Evolutionary conservation across 2,329 filamentous ascomycete genomes (phyloP).

Genomic region (Microdochium paspali): DNA sequence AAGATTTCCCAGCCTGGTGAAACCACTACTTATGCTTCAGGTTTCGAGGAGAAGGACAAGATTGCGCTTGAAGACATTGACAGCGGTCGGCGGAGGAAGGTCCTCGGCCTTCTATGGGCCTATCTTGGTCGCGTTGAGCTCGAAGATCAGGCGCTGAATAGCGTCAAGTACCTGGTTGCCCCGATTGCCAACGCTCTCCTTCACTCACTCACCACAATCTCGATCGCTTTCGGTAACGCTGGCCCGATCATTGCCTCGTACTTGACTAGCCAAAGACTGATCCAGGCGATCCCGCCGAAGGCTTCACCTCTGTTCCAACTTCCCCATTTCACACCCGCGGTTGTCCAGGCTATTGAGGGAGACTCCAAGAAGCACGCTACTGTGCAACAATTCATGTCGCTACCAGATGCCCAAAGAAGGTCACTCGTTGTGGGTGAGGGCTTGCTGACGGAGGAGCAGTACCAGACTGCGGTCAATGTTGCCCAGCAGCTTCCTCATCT

Average conservation of each 20-base stretch:
- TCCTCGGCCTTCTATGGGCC: conserved; percentile 84
- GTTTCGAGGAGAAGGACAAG: conserved; percentile 65
- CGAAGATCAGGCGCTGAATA: conserved; percentile 65
- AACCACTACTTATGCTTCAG: conserved; percentile 38
- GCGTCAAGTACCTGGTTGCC: conserved; percentile 81
- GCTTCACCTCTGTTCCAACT: conserved; percentile 86
- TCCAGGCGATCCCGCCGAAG: conserved; percentile 79
- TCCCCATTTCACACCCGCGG: conserved; percentile 67
- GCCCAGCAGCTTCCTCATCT: conserved; percentile 79
- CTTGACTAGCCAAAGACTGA: conserved; percentile 72
- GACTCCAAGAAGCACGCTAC: conserved; percentile 66
- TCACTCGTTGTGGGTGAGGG: conserved; percentile 59
- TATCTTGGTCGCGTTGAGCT: conserved; percentile 86
- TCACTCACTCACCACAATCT: conserved; percentile 77
- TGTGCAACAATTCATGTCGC: conserved; percentile 81
- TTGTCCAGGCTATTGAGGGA: conserved; percentile 61
- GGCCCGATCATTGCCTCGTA: conserved; percentile 75
- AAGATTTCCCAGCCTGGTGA: conserved; percentile 52
- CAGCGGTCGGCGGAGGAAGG: conserved; percentile 71
- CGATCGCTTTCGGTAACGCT: conserved; percentile 79
- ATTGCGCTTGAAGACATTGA: conserved; percentile 72
- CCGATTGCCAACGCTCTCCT: conserved; percentile 79
- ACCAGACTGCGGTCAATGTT: conserved; percentile 64
- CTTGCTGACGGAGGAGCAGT: conserved; percentile 67
- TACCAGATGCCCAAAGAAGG: conserved; percentile 66